These are phyloP conservation scores for Obba rivulosa DNA, from an alignment of 768 basidiomycete species.

Conservation along the genomic window DNA sequence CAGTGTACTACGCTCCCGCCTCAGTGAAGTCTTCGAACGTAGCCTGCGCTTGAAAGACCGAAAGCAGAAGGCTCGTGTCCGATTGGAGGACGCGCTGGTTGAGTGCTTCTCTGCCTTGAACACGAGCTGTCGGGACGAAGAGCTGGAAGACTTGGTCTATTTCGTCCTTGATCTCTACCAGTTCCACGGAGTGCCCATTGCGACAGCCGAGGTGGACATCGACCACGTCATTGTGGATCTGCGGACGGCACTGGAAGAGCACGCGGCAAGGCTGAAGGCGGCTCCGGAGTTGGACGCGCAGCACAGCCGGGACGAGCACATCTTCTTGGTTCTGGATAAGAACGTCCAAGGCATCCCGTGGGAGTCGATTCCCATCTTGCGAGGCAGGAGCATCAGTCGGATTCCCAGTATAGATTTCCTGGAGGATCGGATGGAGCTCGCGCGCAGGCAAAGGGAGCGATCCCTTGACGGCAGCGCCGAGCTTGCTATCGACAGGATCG, in stretches of 20 bases:
- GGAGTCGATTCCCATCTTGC: constrained; percentile 88
- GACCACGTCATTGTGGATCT: constrained; percentile 88
- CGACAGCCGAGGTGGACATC: constrained; percentile 87
- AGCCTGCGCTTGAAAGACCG: constrained; percentile 54
- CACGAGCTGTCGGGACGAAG: constrained; percentile 83
- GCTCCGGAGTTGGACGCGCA: constrained; percentile 23
- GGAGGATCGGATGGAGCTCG: constrained; percentile 70
- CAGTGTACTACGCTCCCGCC: constrained; percentile 51
- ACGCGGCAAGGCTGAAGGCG: constrained; percentile 38
- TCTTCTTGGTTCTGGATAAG: constrained; percentile 88
- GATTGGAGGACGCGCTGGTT: constrained; percentile 70
- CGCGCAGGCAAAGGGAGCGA: constrained; percentile 35
- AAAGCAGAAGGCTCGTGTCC: constrained; percentile 46
- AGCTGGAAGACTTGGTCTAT: constrained; percentile 91
- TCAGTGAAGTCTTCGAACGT: constrained; percentile 75
- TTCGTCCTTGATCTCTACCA: constrained; percentile 93
- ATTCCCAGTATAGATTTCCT: constrained; percentile 89
- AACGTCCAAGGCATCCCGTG: constrained; percentile 87
- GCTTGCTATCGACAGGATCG: constrained; percentile 37
- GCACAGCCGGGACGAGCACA: constrained; percentile 61
- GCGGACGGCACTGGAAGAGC: constrained; percentile 69
- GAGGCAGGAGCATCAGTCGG: constrained; percentile 85
- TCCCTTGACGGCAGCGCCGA: constrained; percentile 11
- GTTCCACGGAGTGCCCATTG: constrained; percentile 85
- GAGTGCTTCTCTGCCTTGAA: constrained; percentile 83